Percentiles rank a stretch among this genome's conserved stretches.
phyloP scores from a whole-genome alignment of 768 basidiomycete species.

The Megacollybia marginata region DNA sequence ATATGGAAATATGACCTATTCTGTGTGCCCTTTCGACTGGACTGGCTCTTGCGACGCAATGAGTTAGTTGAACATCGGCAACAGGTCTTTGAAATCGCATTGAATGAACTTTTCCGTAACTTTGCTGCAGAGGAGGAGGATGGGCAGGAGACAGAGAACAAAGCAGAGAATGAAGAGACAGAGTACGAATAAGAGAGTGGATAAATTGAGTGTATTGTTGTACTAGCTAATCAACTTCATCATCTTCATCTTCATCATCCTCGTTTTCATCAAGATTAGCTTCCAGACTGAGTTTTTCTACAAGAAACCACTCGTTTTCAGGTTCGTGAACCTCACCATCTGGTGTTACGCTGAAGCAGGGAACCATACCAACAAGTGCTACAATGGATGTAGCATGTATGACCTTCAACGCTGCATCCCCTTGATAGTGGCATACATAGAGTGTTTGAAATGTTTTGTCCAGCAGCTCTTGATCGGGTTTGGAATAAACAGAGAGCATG shows the following conservation, averaged over 20 bases:
- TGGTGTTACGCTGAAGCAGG: background rate
- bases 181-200: background rate
- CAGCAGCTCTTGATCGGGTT: slow-evolving; percentile 8
- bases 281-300: slow-evolving; percentile 20
- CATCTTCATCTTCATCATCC: background rate
- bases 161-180: too few relatives aligned
- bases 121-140: too few relatives aligned
- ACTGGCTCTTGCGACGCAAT: too few relatives aligned
- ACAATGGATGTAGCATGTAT: slow-evolving; percentile 8
- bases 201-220: background rate
- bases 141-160: too few relatives aligned
- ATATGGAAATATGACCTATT: too few relatives aligned
- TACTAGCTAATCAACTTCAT: background rate
- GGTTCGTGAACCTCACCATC: slow-evolving; percentile 1
- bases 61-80: too few relatives aligned
- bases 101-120: too few relatives aligned
- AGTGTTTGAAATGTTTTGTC: slow-evolving; percentile 12
- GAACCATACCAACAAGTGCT: slow-evolving; percentile 19
- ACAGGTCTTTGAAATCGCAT: too few relatives aligned
- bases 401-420: slow-evolving; percentile 4
- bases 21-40: too few relatives aligned
- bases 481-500: slow-evolving; percentile 13
- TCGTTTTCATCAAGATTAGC: background rate
- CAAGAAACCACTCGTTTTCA: slow-evolving; percentile 13
- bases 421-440: slow-evolving; percentile 5